Conservation (phyloP, 2,329 filamentous ascomycete genomes). For the Epichloe elymi region DNA sequence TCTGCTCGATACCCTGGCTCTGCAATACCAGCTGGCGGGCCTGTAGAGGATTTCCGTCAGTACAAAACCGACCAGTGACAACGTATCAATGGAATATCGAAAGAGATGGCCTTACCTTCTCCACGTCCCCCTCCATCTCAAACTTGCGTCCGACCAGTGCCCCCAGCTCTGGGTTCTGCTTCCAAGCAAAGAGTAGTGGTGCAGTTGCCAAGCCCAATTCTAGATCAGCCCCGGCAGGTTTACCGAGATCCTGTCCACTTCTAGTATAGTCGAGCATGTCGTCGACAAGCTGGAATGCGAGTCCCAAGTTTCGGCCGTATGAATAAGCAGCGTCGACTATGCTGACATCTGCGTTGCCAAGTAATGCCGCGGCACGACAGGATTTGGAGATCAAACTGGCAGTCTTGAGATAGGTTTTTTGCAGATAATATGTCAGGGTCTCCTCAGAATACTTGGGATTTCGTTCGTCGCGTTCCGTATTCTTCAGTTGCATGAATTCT, state of each 20-base stretch:
- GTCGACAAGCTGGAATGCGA: conserved; percentile 95
- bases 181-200: conserved; percentile 91
- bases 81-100: too few relatives aligned
- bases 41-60: conserved; percentile 30
- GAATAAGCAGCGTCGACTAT: conserved; percentile 84
- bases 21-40: conserved; percentile 72
- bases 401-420: conserved; percentile 97
- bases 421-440: conserved; percentile 81
- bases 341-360: conserved; percentile 62
- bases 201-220: conserved; percentile 90
- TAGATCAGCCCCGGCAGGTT: conserved; percentile 87
- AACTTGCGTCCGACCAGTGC: conserved; percentile 89
- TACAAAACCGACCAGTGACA: not conserved
- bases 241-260: conserved; percentile 72
- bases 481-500: conserved; percentile 99
- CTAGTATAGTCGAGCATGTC: conserved; percentile 96
- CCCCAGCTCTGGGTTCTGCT: conserved; percentile 71
- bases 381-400: conserved; percentile 94
- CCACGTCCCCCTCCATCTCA: conserved; percentile 61
- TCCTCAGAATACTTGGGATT: conserved; percentile 80
- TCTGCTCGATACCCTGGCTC: conserved; percentile 85
- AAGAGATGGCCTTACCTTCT: conserved; percentile 46
- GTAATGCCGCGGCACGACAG: conserved; percentile 75
- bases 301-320: conserved; percentile 84
- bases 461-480: conserved; percentile 78